phyloP scores from a whole-genome alignment of 2,329 filamentous ascomycete genomes.

The Alternaria infectoria region DNA sequence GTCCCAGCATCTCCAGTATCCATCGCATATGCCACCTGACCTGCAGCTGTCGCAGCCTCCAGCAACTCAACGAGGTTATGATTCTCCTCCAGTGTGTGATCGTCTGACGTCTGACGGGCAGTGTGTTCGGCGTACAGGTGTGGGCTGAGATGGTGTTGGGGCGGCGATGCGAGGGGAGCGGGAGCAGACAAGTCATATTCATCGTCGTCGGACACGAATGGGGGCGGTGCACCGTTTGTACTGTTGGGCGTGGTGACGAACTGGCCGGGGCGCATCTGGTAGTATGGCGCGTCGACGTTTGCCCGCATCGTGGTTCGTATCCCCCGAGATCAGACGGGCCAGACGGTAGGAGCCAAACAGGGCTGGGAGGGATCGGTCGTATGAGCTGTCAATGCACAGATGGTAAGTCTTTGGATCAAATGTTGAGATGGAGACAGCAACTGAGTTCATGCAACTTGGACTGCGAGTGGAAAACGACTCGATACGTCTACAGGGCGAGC shows the following conservation, averaged over 20 bases:
- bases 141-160: constrained; percentile 18
- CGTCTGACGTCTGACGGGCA: constrained; percentile 16
- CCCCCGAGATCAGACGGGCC: constrained; percentile 16
- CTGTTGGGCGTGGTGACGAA: constrained; percentile 27
- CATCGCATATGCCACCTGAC: constrained; percentile 27
- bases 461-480: constrained; percentile 13
- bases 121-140: constrained; percentile 23
- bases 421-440: constrained; percentile 1
- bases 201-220: constrained; percentile 24
- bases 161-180: constrained; percentile 14
- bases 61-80: constrained; percentile 45
- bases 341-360: constrained; percentile 11
- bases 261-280: constrained; percentile 40
- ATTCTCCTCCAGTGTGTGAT: constrained; percentile 34
- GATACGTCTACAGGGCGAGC: constrained; percentile 11
- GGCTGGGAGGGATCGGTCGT: not conserved
- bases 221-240: constrained; percentile 29
- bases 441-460: not conserved
- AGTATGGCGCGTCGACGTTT: constrained; percentile 44
- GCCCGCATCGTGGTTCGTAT: constrained; percentile 34
- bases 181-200: constrained; percentile 31
- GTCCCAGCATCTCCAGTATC: constrained; percentile 6
- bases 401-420: constrained; percentile 30
- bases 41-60: constrained; percentile 46
- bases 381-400: constrained; percentile 21